Conservation (phyloP, 1,284 basidiomycete species). For the Hymenochaete sp. region DNA sequence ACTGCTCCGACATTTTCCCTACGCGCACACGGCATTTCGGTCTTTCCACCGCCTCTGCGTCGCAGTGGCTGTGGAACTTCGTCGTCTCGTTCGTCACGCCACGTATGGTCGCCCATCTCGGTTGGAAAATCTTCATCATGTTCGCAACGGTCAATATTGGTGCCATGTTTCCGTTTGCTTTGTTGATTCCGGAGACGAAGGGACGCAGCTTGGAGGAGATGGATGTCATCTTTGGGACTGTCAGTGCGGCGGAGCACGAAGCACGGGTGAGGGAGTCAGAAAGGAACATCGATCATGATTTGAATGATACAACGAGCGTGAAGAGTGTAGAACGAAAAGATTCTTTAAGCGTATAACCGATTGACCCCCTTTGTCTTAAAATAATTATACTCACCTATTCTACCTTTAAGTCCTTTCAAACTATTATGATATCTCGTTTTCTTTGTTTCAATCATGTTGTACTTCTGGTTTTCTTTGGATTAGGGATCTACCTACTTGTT, state of each 20-base stretch:
- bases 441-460: too few species aligned
- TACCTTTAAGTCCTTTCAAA: too few species aligned
- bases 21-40: slow-evolving; percentile 75
- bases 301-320: not conserved
- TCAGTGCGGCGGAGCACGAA: slow-evolving; percentile 48
- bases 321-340: not conserved
- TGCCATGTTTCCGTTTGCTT: slow-evolving; percentile 38
- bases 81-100: slow-evolving; percentile 68
- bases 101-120: slow-evolving; percentile 47
- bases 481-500: too few species aligned
- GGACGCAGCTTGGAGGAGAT: slow-evolving; percentile 69
- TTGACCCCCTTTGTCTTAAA: too few species aligned
- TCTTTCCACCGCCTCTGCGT: slow-evolving; percentile 56
- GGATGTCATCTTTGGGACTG: slow-evolving; percentile 72
- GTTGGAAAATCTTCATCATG: slow-evolving; percentile 63
- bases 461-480: too few species aligned
- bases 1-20: slow-evolving; percentile 76
- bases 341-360: too few species aligned
- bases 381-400: too few species aligned
- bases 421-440: too few species aligned
- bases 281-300: slow-evolving; percentile 1
- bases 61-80: slow-evolving; percentile 81
- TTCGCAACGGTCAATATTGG: slow-evolving; percentile 57
- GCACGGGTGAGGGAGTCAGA: slow-evolving; percentile 38
- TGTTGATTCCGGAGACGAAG: slow-evolving; percentile 69